These are phyloP conservation scores for Paecilomyces fulvus DNA, from an alignment of 2,329 filamentous ascomycete genomes.

Conservation along the genomic window DNA sequence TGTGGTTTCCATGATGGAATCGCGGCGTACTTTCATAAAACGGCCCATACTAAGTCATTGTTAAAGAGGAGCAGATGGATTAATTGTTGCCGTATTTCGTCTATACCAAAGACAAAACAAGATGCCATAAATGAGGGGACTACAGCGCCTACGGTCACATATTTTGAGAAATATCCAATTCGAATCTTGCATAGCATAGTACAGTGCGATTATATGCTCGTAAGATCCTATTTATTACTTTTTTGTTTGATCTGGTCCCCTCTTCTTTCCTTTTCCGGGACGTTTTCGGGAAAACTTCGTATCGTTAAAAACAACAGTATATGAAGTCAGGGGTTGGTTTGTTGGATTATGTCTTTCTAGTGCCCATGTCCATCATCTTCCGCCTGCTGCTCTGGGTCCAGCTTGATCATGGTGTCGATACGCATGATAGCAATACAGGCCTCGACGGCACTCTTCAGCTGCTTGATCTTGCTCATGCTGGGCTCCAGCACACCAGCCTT, in stretches of 20 bases:
- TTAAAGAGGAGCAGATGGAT: no score
- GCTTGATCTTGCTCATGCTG: conserved; percentile 95
- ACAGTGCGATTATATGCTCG: not conserved
- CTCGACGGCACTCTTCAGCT: conserved; percentile 97
- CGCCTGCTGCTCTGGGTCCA: conserved; percentile 77
- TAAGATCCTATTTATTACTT: not conserved
- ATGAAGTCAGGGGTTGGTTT: not conserved
- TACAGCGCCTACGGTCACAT: not conserved
- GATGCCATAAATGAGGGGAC: not conserved
- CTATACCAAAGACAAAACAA: no score
- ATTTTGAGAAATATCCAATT: not conserved
- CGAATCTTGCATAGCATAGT: not conserved
- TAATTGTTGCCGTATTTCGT: no score
- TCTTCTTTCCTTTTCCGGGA: not conserved
- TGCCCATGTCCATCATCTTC: conserved; percentile 81
- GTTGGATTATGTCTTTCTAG: conserved; percentile 33
- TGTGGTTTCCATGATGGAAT: not conserved
- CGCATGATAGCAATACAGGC: conserved; percentile 99
- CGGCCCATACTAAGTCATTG: no score
- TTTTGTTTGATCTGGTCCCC: not conserved
- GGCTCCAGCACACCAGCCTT: conserved; percentile 95
- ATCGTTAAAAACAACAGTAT: conserved; percentile 2
- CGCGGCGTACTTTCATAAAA: not conserved
- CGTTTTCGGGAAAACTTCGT: not conserved
- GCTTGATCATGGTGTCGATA: conserved; percentile 96